Conservation (phyloP, 805 yeast genomes). For the Saccharomyces cerevisiae region DNA sequence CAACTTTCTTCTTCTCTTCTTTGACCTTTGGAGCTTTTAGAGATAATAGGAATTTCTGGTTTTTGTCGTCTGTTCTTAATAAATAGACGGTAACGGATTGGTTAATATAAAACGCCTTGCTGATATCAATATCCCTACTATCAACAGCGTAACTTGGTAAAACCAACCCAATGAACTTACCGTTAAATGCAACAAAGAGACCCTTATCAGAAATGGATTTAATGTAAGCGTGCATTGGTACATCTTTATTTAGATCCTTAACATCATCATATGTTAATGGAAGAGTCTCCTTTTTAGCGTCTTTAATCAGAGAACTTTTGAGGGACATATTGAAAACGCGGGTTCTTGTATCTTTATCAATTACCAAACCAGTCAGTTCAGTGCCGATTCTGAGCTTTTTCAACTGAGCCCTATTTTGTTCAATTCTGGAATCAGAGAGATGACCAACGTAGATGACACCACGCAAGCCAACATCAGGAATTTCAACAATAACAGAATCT, state of each 20-base stretch:
- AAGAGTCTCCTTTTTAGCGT: constrained; percentile 43
- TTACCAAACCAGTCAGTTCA: constrained; percentile 47
- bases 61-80: constrained; percentile 56
- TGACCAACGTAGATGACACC: constrained; percentile 74
- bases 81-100: constrained; percentile 70
- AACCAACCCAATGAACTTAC: constrained; percentile 73
- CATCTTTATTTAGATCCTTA: constrained; percentile 33
- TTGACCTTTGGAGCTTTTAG: constrained; percentile 34
- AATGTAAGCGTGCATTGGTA: constrained; percentile 60
- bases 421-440: constrained; percentile 65
- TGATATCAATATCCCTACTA: constrained; percentile 44
- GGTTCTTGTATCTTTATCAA: constrained; percentile 57
- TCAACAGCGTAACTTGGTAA: constrained; percentile 63
- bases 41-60: constrained; percentile 63
- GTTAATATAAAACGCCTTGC: constrained; percentile 45
- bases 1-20: constrained; percentile 6
- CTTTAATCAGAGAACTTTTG: constrained; percentile 59
- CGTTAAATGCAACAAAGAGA: constrained; percentile 73
- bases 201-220: constrained; percentile 75
- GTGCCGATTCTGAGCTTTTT: constrained; percentile 61
- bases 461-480: constrained; percentile 41
- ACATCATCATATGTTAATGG: constrained; percentile 60
- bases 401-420: constrained; percentile 57
- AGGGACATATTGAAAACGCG: constrained; percentile 55
- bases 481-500: constrained; percentile 61